Evolutionary conservation across 805 yeast genomes (phyloP).

Genomic region (Scheffersomyces amazonensis): DNA sequence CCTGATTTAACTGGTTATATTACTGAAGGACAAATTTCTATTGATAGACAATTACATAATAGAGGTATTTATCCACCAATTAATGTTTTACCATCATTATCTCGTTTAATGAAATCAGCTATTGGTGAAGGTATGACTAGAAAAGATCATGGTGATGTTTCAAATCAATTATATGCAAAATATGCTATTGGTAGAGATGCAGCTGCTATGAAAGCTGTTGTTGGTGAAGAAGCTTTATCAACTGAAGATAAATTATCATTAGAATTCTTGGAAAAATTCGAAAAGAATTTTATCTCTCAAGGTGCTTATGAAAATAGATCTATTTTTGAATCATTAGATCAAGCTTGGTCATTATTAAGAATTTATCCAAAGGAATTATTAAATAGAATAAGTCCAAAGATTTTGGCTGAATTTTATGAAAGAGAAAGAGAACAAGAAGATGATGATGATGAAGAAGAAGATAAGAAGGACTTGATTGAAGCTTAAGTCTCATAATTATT

Average conservation of each 20-base stretch:
- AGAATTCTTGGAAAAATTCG: slow-evolving; percentile 97
- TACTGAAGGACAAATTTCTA: slow-evolving; percentile 97
- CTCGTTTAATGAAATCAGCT: slow-evolving; percentile 98
- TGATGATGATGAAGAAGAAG: slow-evolving; percentile 46
- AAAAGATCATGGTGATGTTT: slow-evolving; percentile 99
- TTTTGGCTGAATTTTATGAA: slow-evolving; percentile 91
- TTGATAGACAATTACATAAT: slow-evolving; percentile 94
- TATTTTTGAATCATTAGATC: slow-evolving; percentile 91
- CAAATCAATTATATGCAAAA: slow-evolving; percentile 97
- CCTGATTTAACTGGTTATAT: slow-evolving; percentile 99
- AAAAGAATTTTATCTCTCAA: slow-evolving; percentile 90
- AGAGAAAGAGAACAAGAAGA: slow-evolving; percentile 71
- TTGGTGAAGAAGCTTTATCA: slow-evolving; percentile 98
- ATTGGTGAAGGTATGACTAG: slow-evolving; percentile 99
- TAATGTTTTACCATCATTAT: slow-evolving; percentile 94
- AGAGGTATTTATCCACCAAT: slow-evolving; percentile 99
- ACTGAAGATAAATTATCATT: slow-evolving; percentile 96
- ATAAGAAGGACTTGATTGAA: slow-evolving; percentile 39
- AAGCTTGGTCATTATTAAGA: slow-evolving; percentile 97
- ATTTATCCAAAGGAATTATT: slow-evolving; percentile 98
- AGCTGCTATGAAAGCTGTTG: slow-evolving; percentile 99
- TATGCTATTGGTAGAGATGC: slow-evolving; percentile 99
- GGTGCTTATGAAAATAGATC: slow-evolving; percentile 97
- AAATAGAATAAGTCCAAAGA: slow-evolving; percentile 98
- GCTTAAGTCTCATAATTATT: too few species aligned